Base-by-base conservation (phyloP, 345 rosid species). In the Ailanthus altissimus region DNA sequence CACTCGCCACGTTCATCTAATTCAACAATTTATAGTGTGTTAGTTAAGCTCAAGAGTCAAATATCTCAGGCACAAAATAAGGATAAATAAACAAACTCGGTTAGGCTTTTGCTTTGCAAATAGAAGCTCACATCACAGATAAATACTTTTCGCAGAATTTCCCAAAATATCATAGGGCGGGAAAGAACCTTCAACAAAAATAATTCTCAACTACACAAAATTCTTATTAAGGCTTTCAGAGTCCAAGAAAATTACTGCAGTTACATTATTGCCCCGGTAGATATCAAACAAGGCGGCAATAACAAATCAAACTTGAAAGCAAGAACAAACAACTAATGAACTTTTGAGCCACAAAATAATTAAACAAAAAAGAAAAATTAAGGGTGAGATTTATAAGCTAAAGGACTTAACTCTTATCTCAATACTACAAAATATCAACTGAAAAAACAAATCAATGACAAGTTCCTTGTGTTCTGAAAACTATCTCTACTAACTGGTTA, bases 381-480 rank as follows among this genome's bases (percentile, higher is more conserved):
- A 67, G 20, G 21, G 58, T 21, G 28, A 0, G n/a, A 26, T 65
- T 68, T 43, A 45, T 63, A 49, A 64, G 62, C 66, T 73, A 32
- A 67, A 81, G 20, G 43, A 49, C 51, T 61, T 70, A 73, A 64
- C 71, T 49, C 46, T 80, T 84, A 84, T 54, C 79, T 57, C 76
- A 60, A 46, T 60, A 46, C 80, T 80, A 85, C 80, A 75, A 70
- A 77, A 78, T 45, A 75, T 80, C 67, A 66, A 61, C 67, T 13
- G 26, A 15, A 23, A 67, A 58, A 43, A 56, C 74, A 72, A 78
- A 70, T 38, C 43, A 66, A 76, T 77, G 42, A 4, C 6, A 13
- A 20, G 51, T 38, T 64, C 77, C 54, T 69, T 71, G 42, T 73
- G 69, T 83, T 72, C 84, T 64, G 69, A 57, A 63, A 83, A 78